A percentile compares a stretch with the other conserved stretches of the same genome.
These are phyloP conservation scores for Calonectria leucothoes DNA, from an alignment of 2,329 filamentous ascomycete species.

Conservation along the genomic window DNA sequence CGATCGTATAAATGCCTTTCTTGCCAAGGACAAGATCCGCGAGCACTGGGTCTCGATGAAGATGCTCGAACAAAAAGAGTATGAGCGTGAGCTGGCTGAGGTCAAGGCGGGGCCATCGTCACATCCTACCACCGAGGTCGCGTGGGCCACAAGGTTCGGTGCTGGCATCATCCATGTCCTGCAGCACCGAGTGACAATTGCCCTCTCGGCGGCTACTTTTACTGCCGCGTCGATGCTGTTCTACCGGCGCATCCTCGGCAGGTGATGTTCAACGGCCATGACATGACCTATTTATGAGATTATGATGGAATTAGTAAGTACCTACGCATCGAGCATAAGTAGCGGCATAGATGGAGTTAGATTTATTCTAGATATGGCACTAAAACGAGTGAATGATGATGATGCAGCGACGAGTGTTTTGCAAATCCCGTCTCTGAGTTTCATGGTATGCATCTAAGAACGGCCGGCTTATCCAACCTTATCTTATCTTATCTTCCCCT, in stretches of 20 bases:
- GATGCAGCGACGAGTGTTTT: background rate
- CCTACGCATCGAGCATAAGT: background rate
- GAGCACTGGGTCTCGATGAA: background rate
- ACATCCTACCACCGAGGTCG: background rate
- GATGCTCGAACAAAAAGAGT: background rate
- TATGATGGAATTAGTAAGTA: background rate
- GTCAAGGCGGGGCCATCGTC: background rate
- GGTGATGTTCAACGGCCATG: background rate
- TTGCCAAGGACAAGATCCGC: background rate
- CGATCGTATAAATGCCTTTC: background rate
- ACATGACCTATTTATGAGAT: conserved; percentile 6
- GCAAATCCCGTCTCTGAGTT: background rate
- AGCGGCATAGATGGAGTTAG: background rate
- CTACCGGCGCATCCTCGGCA: background rate
- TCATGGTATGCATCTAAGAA: background rate
- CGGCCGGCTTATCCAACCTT: no score
- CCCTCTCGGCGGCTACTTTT: background rate
- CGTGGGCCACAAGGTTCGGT: background rate
- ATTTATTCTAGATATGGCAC: background rate
- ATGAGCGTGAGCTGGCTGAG: background rate
- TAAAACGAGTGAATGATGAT: background rate
- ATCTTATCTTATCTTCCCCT: background rate
- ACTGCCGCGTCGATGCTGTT: background rate
- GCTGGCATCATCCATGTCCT: background rate
- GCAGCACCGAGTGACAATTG: background rate